phyloP scores from a whole-genome alignment of 2,329 filamentous ascomycete genomes.

The Passalora sequoiae region DNA sequence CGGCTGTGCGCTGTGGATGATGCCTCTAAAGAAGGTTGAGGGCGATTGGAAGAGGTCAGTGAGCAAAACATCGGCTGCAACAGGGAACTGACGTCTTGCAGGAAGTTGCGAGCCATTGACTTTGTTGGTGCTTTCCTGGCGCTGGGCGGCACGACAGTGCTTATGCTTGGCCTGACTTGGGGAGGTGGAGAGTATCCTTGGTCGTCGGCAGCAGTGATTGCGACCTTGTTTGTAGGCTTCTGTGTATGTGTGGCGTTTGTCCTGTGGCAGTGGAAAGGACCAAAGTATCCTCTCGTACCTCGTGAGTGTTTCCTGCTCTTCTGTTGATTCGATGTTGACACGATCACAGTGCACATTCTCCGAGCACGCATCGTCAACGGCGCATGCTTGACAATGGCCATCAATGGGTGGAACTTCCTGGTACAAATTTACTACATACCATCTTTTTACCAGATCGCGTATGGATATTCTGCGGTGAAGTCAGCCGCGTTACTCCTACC shows the following conservation, averaged over 20 bases:
- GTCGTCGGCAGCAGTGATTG: constrained; percentile 52
- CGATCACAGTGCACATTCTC: constrained; percentile 48
- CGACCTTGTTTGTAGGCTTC: constrained; percentile 47
- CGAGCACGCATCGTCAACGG: constrained; percentile 51
- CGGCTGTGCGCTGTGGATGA: constrained; percentile 48
- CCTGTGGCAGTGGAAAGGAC: constrained; percentile 50
- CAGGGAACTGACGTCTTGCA: constrained; percentile 43
- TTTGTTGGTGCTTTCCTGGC: constrained; percentile 52
- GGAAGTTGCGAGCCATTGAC: constrained; percentile 46
- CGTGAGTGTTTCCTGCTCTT: constrained; percentile 25
- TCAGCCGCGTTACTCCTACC: constrained; percentile 18
- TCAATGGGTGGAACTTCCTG: constrained; percentile 57
- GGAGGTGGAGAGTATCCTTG: constrained; percentile 51
- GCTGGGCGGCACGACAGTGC: constrained; percentile 48
- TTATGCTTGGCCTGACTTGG: constrained; percentile 52
- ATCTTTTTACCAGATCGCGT: constrained; percentile 21
- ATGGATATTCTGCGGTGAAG: constrained; percentile 17
- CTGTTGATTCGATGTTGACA: constrained; percentile 1
- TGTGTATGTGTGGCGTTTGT: constrained; percentile 47
- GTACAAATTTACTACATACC: constrained; percentile 48
- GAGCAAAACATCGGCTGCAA: constrained; percentile 37
- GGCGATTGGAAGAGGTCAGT: constrained; percentile 42
- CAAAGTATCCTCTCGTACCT: constrained; percentile 46
- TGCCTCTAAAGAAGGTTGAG: constrained; percentile 52
- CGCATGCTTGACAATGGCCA: constrained; percentile 44